Evolutionary conservation across 768 basidiomycete genomes (phyloP).

Genomic region (Mycena vitilis): DNA sequence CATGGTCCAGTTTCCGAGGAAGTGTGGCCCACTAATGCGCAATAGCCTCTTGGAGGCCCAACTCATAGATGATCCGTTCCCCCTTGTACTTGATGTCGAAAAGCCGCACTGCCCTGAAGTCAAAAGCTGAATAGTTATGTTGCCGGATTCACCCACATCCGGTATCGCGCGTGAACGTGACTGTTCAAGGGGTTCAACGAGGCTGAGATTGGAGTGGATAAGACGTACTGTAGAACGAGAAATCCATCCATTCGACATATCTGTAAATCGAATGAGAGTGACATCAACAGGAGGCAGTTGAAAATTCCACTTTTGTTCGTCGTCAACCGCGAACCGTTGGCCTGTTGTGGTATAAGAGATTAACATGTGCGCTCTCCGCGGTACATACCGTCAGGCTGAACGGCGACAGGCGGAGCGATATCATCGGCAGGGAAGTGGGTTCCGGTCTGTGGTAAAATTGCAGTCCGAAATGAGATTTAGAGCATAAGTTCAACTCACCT

Average conservation of each 20-base stretch:
- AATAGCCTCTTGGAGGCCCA: conserved; percentile 41
- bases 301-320: conserved; percentile 22
- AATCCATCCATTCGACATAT: conserved; percentile 42
- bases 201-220: neutral
- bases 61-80: conserved; percentile 66
- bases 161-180: conserved; percentile 67
- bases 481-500: conserved; percentile 12
- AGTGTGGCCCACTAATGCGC: conserved; percentile 26
- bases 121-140: conserved; percentile 44
- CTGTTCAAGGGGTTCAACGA: conserved; percentile 36
- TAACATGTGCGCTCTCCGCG: neutral
- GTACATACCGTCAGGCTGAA: conserved; percentile 34
- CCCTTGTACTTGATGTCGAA: conserved; percentile 48
- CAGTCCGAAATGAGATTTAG: neutral
- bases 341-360: conserved; percentile 16
- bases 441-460: conserved; percentile 11
- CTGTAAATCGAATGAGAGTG: conserved; percentile 6
- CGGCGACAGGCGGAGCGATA: conserved; percentile 33
- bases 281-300: neutral
- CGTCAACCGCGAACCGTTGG: conserved; percentile 34
- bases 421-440: conserved; percentile 23
- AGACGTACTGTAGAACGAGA: conserved; percentile 35
- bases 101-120: conserved; percentile 16
- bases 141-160: conserved; percentile 45
- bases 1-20: neutral